A percentile compares a stretch with the other conserved stretches of the same genome.
These are phyloP conservation scores for Cucurbita argyrosperma DNA, from an alignment of 306 rosid genomes.

Conservation along the genomic window DNA sequence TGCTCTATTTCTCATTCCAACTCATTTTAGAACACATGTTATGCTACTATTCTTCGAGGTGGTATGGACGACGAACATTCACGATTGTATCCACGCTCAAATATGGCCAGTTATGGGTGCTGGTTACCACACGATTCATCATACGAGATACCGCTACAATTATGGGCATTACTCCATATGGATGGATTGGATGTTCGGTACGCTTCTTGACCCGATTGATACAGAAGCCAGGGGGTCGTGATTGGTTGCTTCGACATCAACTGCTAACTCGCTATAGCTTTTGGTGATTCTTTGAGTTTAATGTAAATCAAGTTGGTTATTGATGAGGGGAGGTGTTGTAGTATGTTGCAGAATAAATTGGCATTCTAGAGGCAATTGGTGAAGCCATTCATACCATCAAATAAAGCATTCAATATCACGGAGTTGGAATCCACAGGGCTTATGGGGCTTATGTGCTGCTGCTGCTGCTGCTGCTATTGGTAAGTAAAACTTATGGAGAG, in stretches of 20 bases:
- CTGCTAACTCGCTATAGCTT: neutral
- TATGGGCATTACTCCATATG: slow-evolving; percentile 81
- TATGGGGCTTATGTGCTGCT: neutral
- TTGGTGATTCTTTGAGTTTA: neutral
- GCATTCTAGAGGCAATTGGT: neutral
- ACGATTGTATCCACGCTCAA: slow-evolving; percentile 69
- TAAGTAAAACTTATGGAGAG: neutral
- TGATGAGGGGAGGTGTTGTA: neutral
- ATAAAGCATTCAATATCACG: neutral
- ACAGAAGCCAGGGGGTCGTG: slow-evolving; percentile 34
- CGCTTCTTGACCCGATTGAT: slow-evolving; percentile 56
- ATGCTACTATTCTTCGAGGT: slow-evolving; percentile 52
- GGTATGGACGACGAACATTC: slow-evolving; percentile 84
- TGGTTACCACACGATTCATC: slow-evolving; percentile 93
- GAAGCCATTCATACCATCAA: neutral
- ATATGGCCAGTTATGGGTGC: slow-evolving; percentile 97
- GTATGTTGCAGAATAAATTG: neutral
- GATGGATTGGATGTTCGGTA: slow-evolving; percentile 99
- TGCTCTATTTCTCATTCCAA: slow-evolving; percentile 53
- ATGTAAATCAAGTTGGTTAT: slow-evolving; percentile 11
- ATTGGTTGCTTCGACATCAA: neutral
- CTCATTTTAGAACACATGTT: slow-evolving; percentile 58
- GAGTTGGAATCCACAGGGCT: neutral
- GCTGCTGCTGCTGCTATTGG: neutral
- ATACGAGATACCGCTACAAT: slow-evolving; percentile 81